Conservation (phyloP, 345 rosid genomes). For the Stellera chamaejasme region DNA sequence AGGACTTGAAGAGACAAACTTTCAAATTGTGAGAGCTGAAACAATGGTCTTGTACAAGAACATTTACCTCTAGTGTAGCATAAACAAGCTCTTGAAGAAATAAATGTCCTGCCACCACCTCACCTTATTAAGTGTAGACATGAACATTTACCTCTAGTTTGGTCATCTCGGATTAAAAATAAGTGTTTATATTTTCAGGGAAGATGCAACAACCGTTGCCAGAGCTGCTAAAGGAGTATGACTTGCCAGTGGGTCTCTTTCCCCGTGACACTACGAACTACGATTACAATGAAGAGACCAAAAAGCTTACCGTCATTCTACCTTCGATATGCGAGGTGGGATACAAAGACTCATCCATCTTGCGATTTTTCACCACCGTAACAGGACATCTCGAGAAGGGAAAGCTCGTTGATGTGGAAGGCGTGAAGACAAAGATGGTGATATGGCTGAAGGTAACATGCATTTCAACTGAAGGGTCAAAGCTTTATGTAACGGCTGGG, state of each 20-base stretch:
- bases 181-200: constrained; percentile 20
- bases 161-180: too few species aligned
- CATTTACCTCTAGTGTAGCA: too few species aligned
- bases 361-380: constrained; percentile 35
- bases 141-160: too few species aligned
- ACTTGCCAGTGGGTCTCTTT: constrained; percentile 49
- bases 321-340: constrained; percentile 55
- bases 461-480: constrained; percentile 40
- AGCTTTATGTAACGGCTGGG: constrained; percentile 46
- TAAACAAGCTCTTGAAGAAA: too few species aligned
- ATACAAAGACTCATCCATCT: constrained; percentile 49
- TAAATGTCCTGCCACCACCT: too few species aligned
- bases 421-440: constrained; percentile 54
- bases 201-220: constrained; percentile 57
- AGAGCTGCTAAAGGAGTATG: constrained; percentile 51
- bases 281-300: constrained; percentile 51
- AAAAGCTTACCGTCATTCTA: constrained; percentile 43
- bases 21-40: too few species aligned
- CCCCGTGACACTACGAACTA: constrained; percentile 63
- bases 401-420: constrained; percentile 44
- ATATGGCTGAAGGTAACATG: constrained; percentile 50
- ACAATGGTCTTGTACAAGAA: too few species aligned
- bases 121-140: too few species aligned
- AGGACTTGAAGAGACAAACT: too few species aligned
- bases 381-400: constrained; percentile 54